Conservation (phyloP, 2,329 filamentous ascomycete genomes). For the Trichoderma semiorbis region DNA sequence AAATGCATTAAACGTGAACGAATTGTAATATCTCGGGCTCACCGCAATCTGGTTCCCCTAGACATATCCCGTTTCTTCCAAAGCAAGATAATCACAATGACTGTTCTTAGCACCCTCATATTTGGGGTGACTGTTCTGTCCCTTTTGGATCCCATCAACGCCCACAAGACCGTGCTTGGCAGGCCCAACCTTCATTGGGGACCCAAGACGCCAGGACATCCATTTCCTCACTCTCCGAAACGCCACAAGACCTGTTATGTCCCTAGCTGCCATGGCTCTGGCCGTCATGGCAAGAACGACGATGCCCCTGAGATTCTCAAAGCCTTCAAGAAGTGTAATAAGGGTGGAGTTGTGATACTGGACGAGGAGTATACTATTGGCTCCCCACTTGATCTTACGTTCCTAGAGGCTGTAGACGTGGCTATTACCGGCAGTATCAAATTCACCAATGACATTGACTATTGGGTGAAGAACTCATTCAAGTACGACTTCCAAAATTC, state of each 20-base stretch:
- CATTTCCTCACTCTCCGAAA: background rate
- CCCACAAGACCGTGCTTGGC: background rate
- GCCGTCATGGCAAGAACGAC: background rate
- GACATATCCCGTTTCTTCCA: background rate
- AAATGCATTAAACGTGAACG: background rate
- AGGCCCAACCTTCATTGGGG: constrained; percentile 4
- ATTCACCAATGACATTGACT: background rate
- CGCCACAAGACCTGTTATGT: constrained; percentile 5
- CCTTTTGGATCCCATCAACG: background rate
- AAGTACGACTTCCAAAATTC: constrained; percentile 7
- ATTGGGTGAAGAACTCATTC: background rate
- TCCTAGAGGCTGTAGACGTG: background rate
- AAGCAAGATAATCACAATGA: background rate
- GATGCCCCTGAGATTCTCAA: background rate
- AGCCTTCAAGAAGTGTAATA: background rate
- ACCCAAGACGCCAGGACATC: background rate
- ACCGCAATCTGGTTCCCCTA: background rate
- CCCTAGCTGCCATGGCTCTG: background rate
- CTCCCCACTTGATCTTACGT: background rate
- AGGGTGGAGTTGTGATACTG: background rate
- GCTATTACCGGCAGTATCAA: background rate
- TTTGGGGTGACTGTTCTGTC: background rate
- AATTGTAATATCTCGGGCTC: background rate
- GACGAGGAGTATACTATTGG: background rate
- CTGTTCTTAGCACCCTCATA: background rate